Evolutionary conservation across 2,329 filamentous ascomycete genomes (phyloP).

Genomic region (Hypoxylon rubiginosum): DNA sequence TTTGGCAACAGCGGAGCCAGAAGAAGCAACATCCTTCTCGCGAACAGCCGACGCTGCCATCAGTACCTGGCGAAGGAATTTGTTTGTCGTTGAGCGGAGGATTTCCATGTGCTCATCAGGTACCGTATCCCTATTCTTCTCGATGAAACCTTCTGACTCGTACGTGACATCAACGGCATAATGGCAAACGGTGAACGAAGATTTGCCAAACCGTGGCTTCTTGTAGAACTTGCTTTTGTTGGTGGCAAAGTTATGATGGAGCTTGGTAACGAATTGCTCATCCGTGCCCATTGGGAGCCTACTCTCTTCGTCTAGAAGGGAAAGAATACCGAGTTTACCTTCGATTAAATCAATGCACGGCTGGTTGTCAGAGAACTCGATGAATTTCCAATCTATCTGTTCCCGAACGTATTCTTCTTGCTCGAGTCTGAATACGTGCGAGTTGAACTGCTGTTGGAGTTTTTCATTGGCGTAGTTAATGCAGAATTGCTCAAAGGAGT

Average conservation of each 20-base stretch:
- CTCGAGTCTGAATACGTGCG: constrained; percentile 98
- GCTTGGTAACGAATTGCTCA: constrained; percentile 95
- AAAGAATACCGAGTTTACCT: constrained; percentile 93
- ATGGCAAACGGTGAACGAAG: constrained; percentile 96
- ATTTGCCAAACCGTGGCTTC: constrained; percentile 98
- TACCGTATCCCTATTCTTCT: constrained; percentile 99
- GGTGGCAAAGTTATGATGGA: constrained; percentile 91
- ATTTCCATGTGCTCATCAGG: constrained; percentile 98
- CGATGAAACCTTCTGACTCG: constrained; percentile 98
- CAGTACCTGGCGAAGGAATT: constrained; percentile 86
- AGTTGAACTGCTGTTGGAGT: constrained; percentile 98
- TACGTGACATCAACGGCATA: constrained; percentile 99
- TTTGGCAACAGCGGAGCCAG: constrained; percentile 79
- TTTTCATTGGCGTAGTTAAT: constrained; percentile 99
- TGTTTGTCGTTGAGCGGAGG: constrained; percentile 84
- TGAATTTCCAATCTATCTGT: constrained; percentile 99
- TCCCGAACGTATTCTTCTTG: constrained; percentile 98
- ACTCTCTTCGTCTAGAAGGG: constrained; percentile 95
- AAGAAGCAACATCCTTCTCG: constrained; percentile 83
- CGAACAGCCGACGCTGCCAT: constrained; percentile 87
- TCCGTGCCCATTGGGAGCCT: constrained; percentile 97
- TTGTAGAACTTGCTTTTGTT: constrained; percentile 98
- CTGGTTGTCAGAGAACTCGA: constrained; percentile 99
- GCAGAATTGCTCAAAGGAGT: constrained; percentile 99
- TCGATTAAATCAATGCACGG: constrained; percentile 99